A percentile compares a stretch with the other conserved stretches of the same genome.
Conservation (phyloP, 139 green algal genomes). For the Astrephomene gubernaculifera region DNA sequence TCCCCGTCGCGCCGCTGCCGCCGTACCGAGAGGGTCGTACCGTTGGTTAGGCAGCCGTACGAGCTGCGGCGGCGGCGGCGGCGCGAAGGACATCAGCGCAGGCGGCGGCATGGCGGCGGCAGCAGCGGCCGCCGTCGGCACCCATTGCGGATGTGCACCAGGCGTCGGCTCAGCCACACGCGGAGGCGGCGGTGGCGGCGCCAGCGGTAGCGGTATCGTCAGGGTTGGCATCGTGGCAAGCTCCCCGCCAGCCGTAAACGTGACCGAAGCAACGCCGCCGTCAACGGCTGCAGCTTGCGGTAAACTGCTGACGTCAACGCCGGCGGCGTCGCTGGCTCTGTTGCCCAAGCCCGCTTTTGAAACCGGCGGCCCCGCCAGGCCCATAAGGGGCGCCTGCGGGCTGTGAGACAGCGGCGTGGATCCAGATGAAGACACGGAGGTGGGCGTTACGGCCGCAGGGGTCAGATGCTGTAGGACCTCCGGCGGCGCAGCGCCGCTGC, state of each 20-base stretch:
- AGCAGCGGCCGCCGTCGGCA: not conserved
- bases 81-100: not conserved
- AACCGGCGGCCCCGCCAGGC: not conserved
- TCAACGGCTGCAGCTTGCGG: not conserved
- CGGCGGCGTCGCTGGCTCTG: not conserved
- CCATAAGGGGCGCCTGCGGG: not conserved
- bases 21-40: slow-evolving; percentile 12
- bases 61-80: not conserved
- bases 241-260: too few relatives aligned
- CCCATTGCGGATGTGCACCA: too few relatives aligned
- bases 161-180: too few relatives aligned
- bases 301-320: not conserved
- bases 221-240: too few relatives aligned
- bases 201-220: too few relatives aligned
- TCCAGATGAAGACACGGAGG: slow-evolving; percentile 24
- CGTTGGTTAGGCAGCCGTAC: not conserved
- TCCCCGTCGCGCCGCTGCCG: not conserved
- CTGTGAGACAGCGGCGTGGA: slow-evolving; percentile 33
- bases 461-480: slow-evolving; percentile 38
- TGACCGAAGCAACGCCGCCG: not conserved
- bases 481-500: not conserved
- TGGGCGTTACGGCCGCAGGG: slow-evolving; percentile 15
- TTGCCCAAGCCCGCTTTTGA: too few relatives aligned
- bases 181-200: too few relatives aligned
- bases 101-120: not conserved